phyloP scores from a whole-genome alignment of 768 basidiomycete species.

The Coprinopsis cinerea region DNA sequence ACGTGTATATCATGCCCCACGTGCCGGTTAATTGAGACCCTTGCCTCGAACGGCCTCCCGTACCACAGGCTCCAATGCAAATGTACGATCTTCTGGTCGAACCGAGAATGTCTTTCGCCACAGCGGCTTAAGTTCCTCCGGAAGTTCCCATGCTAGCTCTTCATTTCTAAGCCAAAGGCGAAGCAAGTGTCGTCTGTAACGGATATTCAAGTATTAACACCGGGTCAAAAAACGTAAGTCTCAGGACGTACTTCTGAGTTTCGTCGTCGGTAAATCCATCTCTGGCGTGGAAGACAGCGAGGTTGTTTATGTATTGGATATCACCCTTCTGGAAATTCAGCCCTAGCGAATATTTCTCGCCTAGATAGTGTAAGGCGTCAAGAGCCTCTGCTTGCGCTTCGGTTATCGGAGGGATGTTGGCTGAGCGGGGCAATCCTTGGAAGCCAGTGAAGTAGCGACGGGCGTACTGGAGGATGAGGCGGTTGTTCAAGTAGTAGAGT shows the following conservation, averaged over 20 bases:
- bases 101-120: slow-evolving; percentile 11
- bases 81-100: slow-evolving; percentile 1
- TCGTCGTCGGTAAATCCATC: slow-evolving; percentile 36
- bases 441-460: slow-evolving; percentile 40
- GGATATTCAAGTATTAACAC: not conserved
- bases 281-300: slow-evolving; percentile 40
- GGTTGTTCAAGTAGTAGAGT: slow-evolving; percentile 33
- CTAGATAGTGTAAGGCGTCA: slow-evolving; percentile 39
- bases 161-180: slow-evolving; percentile 11
- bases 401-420: slow-evolving; percentile 38
- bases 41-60: slow-evolving; percentile 1
- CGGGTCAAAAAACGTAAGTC: not conserved
- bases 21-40: not conserved
- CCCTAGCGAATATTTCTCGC: slow-evolving; percentile 35
- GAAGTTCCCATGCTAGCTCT: slow-evolving; percentile 14
- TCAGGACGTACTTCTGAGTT: slow-evolving; percentile 31
- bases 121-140: slow-evolving; percentile 10
- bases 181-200: slow-evolving; percentile 7
- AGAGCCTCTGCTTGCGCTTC: slow-evolving; percentile 47
- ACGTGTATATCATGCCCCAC: too few species aligned
- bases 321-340: slow-evolving; percentile 38
- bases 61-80: not conserved
- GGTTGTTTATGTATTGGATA: slow-evolving; percentile 44
- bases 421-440: slow-evolving; percentile 26
- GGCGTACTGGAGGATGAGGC: slow-evolving; percentile 41